A percentile compares a stretch with the other conserved stretches of the same genome.
These are phyloP conservation scores for Limonium bicolor DNA, from an alignment of 148 eudicot genomes.

Conservation along the genomic window DNA sequence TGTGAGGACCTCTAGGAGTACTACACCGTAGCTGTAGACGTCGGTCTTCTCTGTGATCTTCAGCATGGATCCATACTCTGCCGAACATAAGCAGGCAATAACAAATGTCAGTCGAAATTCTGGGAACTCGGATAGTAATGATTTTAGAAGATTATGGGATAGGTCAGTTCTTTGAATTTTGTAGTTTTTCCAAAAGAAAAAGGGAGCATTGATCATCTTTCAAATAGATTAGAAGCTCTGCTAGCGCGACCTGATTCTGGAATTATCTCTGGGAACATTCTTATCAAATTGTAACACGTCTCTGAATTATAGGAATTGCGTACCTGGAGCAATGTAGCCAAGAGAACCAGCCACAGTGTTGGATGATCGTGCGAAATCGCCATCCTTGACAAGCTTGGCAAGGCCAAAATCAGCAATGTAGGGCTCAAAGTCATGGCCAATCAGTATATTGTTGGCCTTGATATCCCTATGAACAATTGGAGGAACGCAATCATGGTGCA, in stretches of 20 bases:
- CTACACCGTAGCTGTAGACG: conserved; percentile 77
- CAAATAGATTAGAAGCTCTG: no score
- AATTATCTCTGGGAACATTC: background rate
- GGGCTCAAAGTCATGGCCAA: conserved; percentile 62
- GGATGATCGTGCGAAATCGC: conserved; percentile 51
- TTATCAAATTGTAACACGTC: background rate
- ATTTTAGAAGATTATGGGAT: background rate
- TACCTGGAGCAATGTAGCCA: conserved; percentile 90
- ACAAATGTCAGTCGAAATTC: no score
- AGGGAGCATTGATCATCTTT: no score
- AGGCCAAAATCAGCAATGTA: conserved; percentile 85
- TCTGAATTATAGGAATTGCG: conserved; percentile 2
- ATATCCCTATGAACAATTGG: conserved; percentile 85
- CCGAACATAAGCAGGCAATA: background rate
- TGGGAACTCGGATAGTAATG: no score
- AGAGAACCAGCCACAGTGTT: conserved; percentile 74
- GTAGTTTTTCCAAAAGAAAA: background rate
- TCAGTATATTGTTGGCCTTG: conserved; percentile 78
- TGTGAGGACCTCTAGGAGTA: conserved; percentile 56
- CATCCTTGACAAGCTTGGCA: conserved; percentile 66
- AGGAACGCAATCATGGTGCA: conserved; percentile 87
- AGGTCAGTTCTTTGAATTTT: background rate
- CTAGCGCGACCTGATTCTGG: background rate
- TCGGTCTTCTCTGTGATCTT: conserved; percentile 77
- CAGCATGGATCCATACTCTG: conserved; percentile 85